phyloP scores from a whole-genome alignment of 2,329 filamentous ascomycete genomes.

The Pseudocercospora crystallina region DNA sequence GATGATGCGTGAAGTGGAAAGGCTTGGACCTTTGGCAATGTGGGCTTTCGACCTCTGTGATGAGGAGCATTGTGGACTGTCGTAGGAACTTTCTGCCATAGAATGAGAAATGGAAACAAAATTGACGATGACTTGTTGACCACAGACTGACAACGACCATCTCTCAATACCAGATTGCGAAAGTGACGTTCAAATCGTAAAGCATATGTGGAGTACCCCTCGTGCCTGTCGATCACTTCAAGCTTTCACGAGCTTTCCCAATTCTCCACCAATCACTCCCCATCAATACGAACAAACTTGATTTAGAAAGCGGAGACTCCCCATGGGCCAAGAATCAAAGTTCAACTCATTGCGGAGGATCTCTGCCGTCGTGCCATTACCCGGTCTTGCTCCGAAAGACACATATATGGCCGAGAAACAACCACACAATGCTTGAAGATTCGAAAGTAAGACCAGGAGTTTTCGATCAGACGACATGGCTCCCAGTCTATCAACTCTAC shows the following conservation, averaged over 20 bases:
- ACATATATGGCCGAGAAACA: not conserved
- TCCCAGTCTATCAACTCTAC: not conserved
- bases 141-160: too few relatives aligned
- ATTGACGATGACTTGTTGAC: too few relatives aligned
- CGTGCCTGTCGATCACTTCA: slow-evolving; percentile 1
- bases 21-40: too few relatives aligned
- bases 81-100: too few relatives aligned
- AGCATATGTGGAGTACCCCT: not conserved
- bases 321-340: not conserved
- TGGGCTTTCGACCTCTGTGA: too few relatives aligned
- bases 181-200: too few relatives aligned
- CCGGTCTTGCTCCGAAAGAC: not conserved
- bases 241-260: slow-evolving; percentile 1
- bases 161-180: too few relatives aligned
- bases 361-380: not conserved
- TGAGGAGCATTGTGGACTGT: too few relatives aligned
- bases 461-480: not conserved
- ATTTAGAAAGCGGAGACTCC: slow-evolving; percentile 4
- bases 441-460: not conserved
- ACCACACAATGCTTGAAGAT: not conserved
- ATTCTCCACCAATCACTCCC: not conserved
- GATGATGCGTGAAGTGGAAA: not conserved
- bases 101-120: too few relatives aligned
- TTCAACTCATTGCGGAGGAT: not conserved
- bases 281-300: not conserved